phyloP scores from a whole-genome alignment of 345 rosid species.

The Arabis alpina region DNA sequence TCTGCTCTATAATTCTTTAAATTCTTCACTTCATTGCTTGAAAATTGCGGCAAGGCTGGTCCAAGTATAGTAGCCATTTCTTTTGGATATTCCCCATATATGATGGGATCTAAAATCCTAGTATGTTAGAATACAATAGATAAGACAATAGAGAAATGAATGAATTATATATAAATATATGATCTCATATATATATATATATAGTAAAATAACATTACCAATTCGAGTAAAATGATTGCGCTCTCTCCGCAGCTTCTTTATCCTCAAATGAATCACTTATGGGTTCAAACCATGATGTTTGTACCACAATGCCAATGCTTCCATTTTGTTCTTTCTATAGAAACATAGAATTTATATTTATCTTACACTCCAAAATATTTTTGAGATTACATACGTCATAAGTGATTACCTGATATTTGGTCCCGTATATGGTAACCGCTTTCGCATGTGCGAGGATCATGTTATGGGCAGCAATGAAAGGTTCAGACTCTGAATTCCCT shows the following conservation, averaged over 20 bases:
- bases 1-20: conserved; percentile 48
- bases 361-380: not conserved
- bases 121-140: conserved; percentile 10
- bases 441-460: conserved; percentile 58
- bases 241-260: conserved; percentile 61
- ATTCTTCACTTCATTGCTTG: conserved; percentile 46
- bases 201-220: conserved; percentile 46
- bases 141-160: not conserved
- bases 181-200: not conserved
- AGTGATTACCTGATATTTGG: conserved; percentile 57
- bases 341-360: not conserved
- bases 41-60: conserved; percentile 52
- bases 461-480: conserved; percentile 63
- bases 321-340: conserved; percentile 57
- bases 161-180: not conserved
- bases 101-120: conserved; percentile 72
- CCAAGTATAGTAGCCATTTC: conserved; percentile 60
- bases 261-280: conserved; percentile 55
- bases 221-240: conserved; percentile 59
- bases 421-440: conserved; percentile 54
- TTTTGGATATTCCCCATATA: conserved; percentile 58
- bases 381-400: not conserved
- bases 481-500: conserved; percentile 59
- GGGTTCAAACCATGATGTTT: conserved; percentile 66
- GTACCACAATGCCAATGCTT: conserved; percentile 62